A percentile compares a stretch with the other conserved stretches of the same genome.
Conservation (phyloP, 2,329 filamentous ascomycete genomes). For the Cladosporium velox region DNA sequence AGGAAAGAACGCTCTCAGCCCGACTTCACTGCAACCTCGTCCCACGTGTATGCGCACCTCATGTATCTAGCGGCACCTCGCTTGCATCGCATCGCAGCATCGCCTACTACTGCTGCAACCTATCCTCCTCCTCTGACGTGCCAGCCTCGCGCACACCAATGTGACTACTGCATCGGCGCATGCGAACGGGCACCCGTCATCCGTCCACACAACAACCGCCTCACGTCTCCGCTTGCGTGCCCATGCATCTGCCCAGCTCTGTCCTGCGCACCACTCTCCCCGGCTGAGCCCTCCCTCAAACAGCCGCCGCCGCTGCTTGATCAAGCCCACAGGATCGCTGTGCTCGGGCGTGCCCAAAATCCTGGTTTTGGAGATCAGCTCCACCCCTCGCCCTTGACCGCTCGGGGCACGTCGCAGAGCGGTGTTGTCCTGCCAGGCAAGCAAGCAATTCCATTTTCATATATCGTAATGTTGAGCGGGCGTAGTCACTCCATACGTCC, state of each 20-base stretch:
- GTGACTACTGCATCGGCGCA: background rate
- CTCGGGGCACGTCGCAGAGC: background rate
- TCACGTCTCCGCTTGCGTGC: slow-evolving; percentile 8
- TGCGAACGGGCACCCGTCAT: slow-evolving; percentile 12
- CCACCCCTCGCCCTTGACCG: background rate
- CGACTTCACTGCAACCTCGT: background rate
- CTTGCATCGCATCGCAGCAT: background rate
- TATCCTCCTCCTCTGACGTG: background rate
- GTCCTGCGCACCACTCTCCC: background rate
- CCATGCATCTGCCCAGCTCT: slow-evolving; percentile 10
- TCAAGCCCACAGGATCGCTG: slow-evolving; percentile 14
- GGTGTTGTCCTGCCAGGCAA: background rate
- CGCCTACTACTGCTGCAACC: background rate
- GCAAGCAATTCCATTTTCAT: background rate
- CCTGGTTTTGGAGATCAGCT: slow-evolving; percentile 4
- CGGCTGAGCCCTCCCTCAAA: background rate
- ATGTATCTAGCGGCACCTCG: background rate
- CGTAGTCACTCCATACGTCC: background rate
- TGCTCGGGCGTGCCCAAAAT: slow-evolving; percentile 8
- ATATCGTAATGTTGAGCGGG: background rate
- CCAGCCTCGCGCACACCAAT: background rate
- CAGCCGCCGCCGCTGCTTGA: slow-evolving; percentile 7
- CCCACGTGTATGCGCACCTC: background rate
- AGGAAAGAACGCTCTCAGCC: background rate
- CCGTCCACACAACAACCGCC: slow-evolving; percentile 14